Percentiles rank a stretch among this genome's conserved stretches.
Conservation (phyloP, 2,329 filamentous ascomycete genomes). For the Elsinoe fawcettii region DNA sequence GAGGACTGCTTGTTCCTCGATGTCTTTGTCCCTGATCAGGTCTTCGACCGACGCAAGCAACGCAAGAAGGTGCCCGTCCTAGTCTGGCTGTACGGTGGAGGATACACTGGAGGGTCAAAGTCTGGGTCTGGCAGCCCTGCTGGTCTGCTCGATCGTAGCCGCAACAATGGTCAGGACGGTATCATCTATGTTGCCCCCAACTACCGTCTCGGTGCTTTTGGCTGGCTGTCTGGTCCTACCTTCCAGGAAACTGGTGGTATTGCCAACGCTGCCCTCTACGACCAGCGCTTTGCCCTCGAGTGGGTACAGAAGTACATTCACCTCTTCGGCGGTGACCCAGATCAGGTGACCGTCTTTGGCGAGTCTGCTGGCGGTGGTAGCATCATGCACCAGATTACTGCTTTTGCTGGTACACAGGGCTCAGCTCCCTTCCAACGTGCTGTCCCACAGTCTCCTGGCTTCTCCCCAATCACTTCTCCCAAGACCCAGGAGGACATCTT, state of each 20-base stretch:
- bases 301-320: constrained; percentile 51
- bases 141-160: constrained; percentile 37
- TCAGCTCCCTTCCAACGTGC: constrained; percentile 39
- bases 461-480: constrained; percentile 30
- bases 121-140: constrained; percentile 29
- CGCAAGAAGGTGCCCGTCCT: constrained; percentile 31
- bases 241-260: constrained; percentile 36
- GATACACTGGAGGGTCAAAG: constrained; percentile 37
- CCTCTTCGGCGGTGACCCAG: constrained; percentile 47
- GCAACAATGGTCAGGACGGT: constrained; percentile 31
- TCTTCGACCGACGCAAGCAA: constrained; percentile 29
- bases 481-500: constrained; percentile 34
- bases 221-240: constrained; percentile 40
- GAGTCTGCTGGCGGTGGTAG: constrained; percentile 47
- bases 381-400: constrained; percentile 50
- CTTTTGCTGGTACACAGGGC: constrained; percentile 41
- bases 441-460: constrained; percentile 42
- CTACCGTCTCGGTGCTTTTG: constrained; percentile 44
- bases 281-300: constrained; percentile 49
- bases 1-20: constrained; percentile 37
- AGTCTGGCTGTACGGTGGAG: constrained; percentile 45
- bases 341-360: constrained; percentile 41
- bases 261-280: constrained; percentile 44
- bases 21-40: constrained; percentile 30
- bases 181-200: constrained; percentile 44